Conservation (phyloP, 139 green algal species). For the Coelastrella sp. region DNA sequence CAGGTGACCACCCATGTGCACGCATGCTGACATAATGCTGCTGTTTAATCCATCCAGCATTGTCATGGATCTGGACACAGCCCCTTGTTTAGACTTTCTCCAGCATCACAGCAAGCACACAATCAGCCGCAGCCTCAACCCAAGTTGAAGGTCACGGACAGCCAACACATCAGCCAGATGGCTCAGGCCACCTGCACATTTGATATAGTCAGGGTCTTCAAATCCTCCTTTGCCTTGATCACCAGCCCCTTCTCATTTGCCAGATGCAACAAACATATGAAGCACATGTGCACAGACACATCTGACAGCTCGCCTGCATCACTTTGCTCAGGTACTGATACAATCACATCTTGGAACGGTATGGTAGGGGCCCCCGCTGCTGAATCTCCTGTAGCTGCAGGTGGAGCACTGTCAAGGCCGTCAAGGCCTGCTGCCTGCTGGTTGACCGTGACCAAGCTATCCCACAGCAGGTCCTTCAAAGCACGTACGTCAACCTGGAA, state of each 20-base stretch:
- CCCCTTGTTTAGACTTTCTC: no score
- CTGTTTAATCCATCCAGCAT: no score
- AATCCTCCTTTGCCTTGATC: constrained; percentile 43
- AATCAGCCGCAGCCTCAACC: no score
- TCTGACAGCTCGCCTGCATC: constrained; percentile 70
- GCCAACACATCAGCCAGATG: no score
- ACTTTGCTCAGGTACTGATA: constrained; percentile 63
- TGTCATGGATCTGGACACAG: no score
- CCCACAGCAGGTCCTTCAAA: constrained; percentile 88
- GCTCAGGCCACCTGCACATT: not conserved
- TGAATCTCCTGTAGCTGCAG: not conserved
- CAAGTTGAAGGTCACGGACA: constrained; percentile 50
- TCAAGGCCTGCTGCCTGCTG: not conserved
- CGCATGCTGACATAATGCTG: no score
- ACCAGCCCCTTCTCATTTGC: constrained; percentile 94
- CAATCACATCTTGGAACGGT: constrained; percentile 59
- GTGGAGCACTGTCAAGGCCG: not conserved
- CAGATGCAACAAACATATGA: constrained; percentile 98
- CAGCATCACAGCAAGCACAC: no score
- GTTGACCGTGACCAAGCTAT: constrained; percentile 56
- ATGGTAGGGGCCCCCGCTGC: not conserved
- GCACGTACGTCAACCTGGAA: constrained; percentile 86
- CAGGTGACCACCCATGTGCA: no score
- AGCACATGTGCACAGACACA: constrained; percentile 94
- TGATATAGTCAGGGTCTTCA: constrained; percentile 34